phyloP scores from a whole-genome alignment of 257 asterid species.

The Penstemon newberryi region DNA sequence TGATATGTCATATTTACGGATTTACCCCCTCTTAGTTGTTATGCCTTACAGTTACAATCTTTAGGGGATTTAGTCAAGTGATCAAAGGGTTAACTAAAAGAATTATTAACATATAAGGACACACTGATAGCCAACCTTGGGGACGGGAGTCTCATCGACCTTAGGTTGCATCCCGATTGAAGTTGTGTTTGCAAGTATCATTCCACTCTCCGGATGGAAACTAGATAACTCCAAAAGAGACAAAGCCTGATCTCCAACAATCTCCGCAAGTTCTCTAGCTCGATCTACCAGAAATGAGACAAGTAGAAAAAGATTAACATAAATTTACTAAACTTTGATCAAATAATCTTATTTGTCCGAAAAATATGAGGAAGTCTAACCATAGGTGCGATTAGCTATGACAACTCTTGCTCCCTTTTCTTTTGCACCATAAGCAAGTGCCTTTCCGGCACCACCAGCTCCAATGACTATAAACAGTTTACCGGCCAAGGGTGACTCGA shows the following conservation, averaged over 20 bases:
- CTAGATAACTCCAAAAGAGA: constrained; percentile 62
- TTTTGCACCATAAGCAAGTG: constrained; percentile 96
- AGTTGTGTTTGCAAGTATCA: constrained; percentile 98
- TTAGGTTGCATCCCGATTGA: constrained; percentile 97
- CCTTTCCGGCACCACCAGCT: constrained; percentile 99
- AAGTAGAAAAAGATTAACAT: background rate
- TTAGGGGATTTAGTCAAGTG: no score
- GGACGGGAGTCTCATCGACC: constrained; percentile 76
- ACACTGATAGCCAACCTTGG: constrained; percentile 62
- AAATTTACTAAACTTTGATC: no score
- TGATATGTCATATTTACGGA: no score
- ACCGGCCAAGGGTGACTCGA: constrained; percentile 69
- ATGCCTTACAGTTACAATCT: no score
- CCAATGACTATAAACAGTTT: constrained; percentile 85
- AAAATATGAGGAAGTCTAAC: constrained; percentile 42
- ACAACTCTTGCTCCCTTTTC: constrained; percentile 91
- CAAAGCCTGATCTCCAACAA: constrained; percentile 77
- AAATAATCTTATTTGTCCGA: no score
- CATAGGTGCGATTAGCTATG: constrained; percentile 93
- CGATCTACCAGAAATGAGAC: constrained; percentile 50
- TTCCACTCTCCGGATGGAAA: constrained; percentile 82
- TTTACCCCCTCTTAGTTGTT: no score
- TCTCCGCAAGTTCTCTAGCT: constrained; percentile 81
- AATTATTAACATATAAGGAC: background rate
- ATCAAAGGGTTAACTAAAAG: no score